These are phyloP conservation scores for Saccharomycopsis hybrid DNA, from an alignment of 1,139 yeast genomes.

Conservation along the genomic window DNA sequence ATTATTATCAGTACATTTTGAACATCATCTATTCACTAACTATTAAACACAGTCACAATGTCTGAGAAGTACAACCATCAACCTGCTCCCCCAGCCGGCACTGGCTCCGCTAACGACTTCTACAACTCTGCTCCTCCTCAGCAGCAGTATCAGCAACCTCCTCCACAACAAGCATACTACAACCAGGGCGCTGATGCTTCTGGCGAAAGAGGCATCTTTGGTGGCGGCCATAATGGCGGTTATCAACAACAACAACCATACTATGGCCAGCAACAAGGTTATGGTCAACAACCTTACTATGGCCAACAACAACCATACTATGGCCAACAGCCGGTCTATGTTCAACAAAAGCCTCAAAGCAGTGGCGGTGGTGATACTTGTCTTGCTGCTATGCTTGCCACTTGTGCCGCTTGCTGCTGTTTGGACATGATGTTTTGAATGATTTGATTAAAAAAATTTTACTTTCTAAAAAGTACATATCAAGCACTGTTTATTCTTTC, in stretches of 20 bases:
- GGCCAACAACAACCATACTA: slow-evolving; percentile 16
- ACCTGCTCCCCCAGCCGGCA: background rate
- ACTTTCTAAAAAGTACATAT: background rate
- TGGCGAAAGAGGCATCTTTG: slow-evolving; percentile 4
- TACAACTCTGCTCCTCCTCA: slow-evolving; percentile 18
- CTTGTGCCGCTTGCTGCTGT: slow-evolving; percentile 21
- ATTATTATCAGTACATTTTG: too few relatives aligned
- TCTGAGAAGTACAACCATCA: too few relatives aligned
- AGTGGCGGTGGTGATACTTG: slow-evolving; percentile 14
- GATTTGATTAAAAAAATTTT: background rate
- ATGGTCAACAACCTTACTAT: background rate
- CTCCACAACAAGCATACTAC: slow-evolving; percentile 9
- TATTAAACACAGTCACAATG: too few relatives aligned
- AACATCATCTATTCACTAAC: too few relatives aligned
- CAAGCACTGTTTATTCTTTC: background rate
- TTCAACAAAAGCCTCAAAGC: slow-evolving; percentile 14
- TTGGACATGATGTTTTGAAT: slow-evolving; percentile 18
- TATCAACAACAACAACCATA: slow-evolving; percentile 16
- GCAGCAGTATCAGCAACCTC: slow-evolving; percentile 4
- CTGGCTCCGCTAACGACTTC: slow-evolving; percentile 18
- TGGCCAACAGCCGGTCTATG: slow-evolving; percentile 18
- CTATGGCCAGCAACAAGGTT: background rate
- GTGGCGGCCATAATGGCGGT: background rate
- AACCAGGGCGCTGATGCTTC: slow-evolving; percentile 1
- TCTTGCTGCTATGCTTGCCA: slow-evolving; percentile 17